Base-by-base conservation (phyloP, 208 protist genomes). In the Trypanosoma boissoni region DNA sequence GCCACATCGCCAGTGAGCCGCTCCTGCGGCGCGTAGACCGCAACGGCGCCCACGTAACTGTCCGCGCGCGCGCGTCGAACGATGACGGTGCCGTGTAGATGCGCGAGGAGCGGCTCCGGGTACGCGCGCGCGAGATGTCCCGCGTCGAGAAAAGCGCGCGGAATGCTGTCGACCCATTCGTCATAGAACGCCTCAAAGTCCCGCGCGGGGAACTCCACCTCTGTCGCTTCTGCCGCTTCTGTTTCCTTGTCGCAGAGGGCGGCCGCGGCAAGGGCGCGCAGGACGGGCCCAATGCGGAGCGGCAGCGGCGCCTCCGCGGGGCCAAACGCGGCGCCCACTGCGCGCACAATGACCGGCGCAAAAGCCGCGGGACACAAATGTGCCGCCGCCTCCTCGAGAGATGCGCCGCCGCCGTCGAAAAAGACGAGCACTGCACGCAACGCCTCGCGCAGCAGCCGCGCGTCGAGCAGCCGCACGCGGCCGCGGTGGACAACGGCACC, bases 331-430 rank as follows among this genome's bases (percentile, higher is more conserved):
- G 70, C 65, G n/a, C 72, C 69, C 20, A 91, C 52, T 8, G 67
- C 72, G 18, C 53, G 63, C 21, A 91, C n/a, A n/a, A 87, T 77
- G 26, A 86, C 66, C 12, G 14, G 37, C 2, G 83, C 76, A 52
- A 80, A 87, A 4, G 72, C 72, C 18, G 74, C 63, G 5, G 83
- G 79, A 31, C 76, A 91, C n/a, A 83, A 63, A 29, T 80, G 58
- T 0, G 16, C 18, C 57, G 58, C 39, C 26, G 71, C 75, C 12
- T 58, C 74, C 1, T 46, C 26, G 76, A 76, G 83, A 1, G 66
- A 58, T 3, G 53, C 20, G 4, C 61, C 66, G 3, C 74, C 58
- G 5, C 62, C 67, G 10, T 87, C 68, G 9, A 83, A 44, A 48
- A 76, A 83, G 31, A 68, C 36, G 21, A 85, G 46, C 5, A 68